Conservation (phyloP, 2,329 filamentous ascomycete genomes). For the Ceratocystiopsis brevicomis region DNA sequence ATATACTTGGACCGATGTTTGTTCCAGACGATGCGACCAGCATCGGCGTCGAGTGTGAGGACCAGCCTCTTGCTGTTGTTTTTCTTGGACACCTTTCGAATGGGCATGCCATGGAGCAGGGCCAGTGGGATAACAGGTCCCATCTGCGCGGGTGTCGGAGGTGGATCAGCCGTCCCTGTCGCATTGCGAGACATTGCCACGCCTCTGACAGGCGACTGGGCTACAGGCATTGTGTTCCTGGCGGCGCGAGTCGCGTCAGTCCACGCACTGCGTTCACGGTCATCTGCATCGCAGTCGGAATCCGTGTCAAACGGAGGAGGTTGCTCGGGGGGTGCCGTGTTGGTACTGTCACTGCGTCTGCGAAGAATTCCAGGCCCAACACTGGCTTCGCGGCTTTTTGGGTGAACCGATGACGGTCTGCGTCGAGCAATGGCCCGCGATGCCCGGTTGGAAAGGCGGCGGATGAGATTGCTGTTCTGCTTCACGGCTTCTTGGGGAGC, state of each 20-base stretch:
- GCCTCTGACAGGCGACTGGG: too few relatives aligned
- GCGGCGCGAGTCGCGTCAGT: conserved; percentile 17
- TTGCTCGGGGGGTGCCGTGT: conserved; percentile 34
- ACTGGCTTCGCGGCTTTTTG: conserved; percentile 67
- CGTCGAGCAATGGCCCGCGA: conserved; percentile 49
- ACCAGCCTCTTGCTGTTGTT: conserved; percentile 58
- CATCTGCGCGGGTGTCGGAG: conserved; percentile 17
- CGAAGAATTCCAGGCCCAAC: conserved; percentile 77
- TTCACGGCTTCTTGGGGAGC: conserved; percentile 31
- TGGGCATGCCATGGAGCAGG: conserved; percentile 57
- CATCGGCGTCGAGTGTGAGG: conserved; percentile 58
- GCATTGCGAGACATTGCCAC: too few relatives aligned
- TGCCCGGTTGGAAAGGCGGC: conserved; percentile 67
- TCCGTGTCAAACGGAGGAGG: conserved; percentile 22
- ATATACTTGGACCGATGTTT: conserved; percentile 62
- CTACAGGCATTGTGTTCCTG: too few relatives aligned
- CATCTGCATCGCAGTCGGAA: conserved; percentile 40
- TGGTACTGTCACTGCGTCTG: conserved; percentile 71
- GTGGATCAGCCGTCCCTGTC: too few relatives aligned
- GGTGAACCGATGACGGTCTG: conserved; percentile 58
- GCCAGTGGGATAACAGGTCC: conserved; percentile 60
- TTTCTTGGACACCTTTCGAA: conserved; percentile 77
- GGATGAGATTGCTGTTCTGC: conserved; percentile 41
- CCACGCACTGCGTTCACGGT: conserved; percentile 25
- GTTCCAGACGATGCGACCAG: conserved; percentile 80